A percentile compares a stretch with the other conserved stretches of the same genome.
Conservation (phyloP, 768 basidiomycete species). For the Rhodosporidiobolus sp. region DNA sequence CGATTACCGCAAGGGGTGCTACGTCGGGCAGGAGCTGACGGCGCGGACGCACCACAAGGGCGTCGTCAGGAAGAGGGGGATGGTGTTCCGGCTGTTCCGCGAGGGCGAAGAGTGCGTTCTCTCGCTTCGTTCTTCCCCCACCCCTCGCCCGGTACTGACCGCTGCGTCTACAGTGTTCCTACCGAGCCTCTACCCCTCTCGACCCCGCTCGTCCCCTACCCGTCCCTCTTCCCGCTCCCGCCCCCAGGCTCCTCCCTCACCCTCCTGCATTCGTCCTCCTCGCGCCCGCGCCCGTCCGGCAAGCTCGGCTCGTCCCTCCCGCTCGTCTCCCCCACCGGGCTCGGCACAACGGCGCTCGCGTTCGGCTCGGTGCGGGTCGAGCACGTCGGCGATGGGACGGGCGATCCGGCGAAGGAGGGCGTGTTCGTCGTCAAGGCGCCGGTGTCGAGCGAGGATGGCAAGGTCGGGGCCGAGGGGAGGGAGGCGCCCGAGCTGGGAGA, state of each 20-base stretch:
- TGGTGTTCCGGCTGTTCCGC: slow-evolving; percentile 67
- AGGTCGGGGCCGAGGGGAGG: not conserved
- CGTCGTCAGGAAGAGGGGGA: slow-evolving; percentile 78
- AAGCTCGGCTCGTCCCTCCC: slow-evolving; percentile 26
- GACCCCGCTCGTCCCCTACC: slow-evolving; percentile 13
- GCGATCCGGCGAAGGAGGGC: not conserved
- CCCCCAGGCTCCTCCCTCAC: slow-evolving; percentile 24
- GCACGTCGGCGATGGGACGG: slow-evolving; percentile 7
- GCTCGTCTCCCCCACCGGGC: slow-evolving; percentile 4
- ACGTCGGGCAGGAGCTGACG: slow-evolving; percentile 94
- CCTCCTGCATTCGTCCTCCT: slow-evolving; percentile 17
- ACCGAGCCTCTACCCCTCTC: slow-evolving; percentile 25
- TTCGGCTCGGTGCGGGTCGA: slow-evolving; percentile 30
- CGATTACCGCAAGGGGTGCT: slow-evolving; percentile 96
- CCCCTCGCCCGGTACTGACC: no score
- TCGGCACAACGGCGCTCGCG: slow-evolving; percentile 24
- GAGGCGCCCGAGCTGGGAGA: not conserved
- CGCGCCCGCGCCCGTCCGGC: slow-evolving; percentile 23
- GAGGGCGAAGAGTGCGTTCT: slow-evolving; percentile 47
- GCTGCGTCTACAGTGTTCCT: not conserved
- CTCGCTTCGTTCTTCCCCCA: not conserved
- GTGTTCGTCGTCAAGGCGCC: slow-evolving; percentile 21
- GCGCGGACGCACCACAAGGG: slow-evolving; percentile 96
- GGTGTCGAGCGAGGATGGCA: not conserved
- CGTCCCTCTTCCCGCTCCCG: slow-evolving; percentile 28